phyloP scores from a whole-genome alignment of 1,284 basidiomycete genomes.

The Leccinum subrobustum region DNA sequence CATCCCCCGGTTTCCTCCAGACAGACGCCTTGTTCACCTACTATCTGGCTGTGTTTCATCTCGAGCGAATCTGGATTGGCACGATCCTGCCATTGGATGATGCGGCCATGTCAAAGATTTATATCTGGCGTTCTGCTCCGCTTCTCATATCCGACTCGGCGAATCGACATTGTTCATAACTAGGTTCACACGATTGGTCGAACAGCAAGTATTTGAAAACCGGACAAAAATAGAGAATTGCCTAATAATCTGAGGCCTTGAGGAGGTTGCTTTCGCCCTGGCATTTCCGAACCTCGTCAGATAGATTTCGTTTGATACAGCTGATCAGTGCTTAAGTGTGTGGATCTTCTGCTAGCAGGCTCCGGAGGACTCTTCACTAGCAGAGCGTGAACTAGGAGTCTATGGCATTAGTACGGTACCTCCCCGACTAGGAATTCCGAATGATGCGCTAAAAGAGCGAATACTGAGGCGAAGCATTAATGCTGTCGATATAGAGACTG shows the following conservation, averaged over 20 bases:
- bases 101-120: neutral
- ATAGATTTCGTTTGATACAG: too few species aligned
- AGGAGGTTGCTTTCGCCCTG: too few species aligned
- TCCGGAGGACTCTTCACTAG: neutral
- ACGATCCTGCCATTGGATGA: neutral
- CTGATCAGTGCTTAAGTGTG: too few species aligned
- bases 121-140: neutral
- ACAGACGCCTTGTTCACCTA: neutral
- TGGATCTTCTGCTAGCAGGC: neutral
- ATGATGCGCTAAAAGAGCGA: too few species aligned
- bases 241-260: neutral
- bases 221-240: neutral
- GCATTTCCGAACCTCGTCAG: too few species aligned
- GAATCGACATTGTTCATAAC: neutral
- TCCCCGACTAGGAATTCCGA: too few species aligned
- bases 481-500: neutral
- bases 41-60: neutral
- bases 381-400: too few species aligned
- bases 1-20: neutral
- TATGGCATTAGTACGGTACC: too few species aligned
- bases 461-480: neutral
- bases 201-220: neutral
- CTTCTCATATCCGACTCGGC: neutral
- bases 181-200: neutral
- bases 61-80: neutral